phyloP scores from a whole-genome alignment of 1,284 basidiomycete species.

The Microstroma glucosiphilum region DNA sequence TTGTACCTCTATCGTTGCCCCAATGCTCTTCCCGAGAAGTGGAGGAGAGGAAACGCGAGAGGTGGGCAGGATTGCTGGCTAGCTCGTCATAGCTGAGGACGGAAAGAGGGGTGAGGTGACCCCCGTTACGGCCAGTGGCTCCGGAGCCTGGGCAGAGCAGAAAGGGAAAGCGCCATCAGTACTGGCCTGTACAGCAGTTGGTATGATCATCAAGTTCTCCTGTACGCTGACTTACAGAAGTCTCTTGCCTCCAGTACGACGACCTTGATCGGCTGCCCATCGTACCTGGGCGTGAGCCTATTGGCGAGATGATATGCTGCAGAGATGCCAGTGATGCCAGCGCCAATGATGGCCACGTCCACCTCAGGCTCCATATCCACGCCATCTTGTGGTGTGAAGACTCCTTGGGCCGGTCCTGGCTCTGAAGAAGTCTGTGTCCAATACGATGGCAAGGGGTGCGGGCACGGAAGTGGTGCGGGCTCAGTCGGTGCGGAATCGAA shows the following conservation, averaged over 20 bases:
- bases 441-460: neutral
- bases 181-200: neutral
- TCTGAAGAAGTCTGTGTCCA: neutral
- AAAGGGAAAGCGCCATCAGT: neutral
- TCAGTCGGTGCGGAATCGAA: no score
- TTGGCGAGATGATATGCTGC: constrained; percentile 26
- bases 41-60: constrained; percentile 6
- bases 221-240: constrained; percentile 20
- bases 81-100: constrained; percentile 28
- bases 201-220: neutral
- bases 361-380: neutral
- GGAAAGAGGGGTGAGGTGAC: constrained; percentile 32
- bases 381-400: neutral
- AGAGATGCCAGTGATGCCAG: constrained; percentile 29
- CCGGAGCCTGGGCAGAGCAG: constrained; percentile 17
- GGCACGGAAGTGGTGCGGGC: no score
- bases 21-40: constrained; percentile 7
- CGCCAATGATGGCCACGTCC: constrained; percentile 7
- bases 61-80: constrained; percentile 22
- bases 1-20: constrained; percentile 8
- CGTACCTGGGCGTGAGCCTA: constrained; percentile 3
- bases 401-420: neutral
- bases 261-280: constrained; percentile 9
- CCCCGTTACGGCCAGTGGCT: constrained; percentile 36
- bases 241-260: constrained; percentile 26